These are phyloP conservation scores for Atkinsonella texensis DNA, from an alignment of 2,329 filamentous ascomycete species.

Conservation along the genomic window DNA sequence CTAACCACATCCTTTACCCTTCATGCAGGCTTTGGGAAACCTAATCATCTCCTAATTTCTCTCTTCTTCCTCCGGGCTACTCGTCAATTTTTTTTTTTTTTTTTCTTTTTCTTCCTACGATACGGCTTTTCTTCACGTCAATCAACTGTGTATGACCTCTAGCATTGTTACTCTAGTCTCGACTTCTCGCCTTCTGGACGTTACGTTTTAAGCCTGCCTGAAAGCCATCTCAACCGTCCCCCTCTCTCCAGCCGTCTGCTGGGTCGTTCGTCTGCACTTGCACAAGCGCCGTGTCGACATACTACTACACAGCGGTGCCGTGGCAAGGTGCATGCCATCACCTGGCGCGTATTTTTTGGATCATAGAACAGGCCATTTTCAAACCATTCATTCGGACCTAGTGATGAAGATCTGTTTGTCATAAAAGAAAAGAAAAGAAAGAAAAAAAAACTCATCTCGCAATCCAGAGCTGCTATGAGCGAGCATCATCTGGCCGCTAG, in stretches of 20 bases:
- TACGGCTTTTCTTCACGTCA: neutral
- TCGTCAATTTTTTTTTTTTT: neutral
- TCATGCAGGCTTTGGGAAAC: slow-evolving; percentile 1
- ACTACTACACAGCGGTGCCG: neutral
- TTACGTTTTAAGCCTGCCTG: neutral
- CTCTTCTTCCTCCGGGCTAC: neutral
- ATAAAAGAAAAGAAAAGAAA: slow-evolving; percentile 4
- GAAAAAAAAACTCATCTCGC: neutral
- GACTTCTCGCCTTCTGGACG: too few species aligned
- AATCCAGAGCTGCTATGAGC: slow-evolving; percentile 44
- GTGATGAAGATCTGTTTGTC: slow-evolving; percentile 10
- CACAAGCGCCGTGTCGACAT: neutral
- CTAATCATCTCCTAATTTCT: slow-evolving; percentile 3
- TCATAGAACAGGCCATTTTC: slow-evolving; percentile 1
- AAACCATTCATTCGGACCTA: neutral
- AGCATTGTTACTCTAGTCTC: neutral
- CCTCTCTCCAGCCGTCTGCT: neutral
- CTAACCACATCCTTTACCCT: slow-evolving; percentile 5
- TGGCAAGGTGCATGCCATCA: neutral
- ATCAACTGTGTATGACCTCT: neutral
- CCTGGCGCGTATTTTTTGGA: neutral
- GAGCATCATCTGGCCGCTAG: slow-evolving; percentile 44
- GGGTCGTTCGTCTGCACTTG: neutral
- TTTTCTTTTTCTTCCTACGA: neutral
- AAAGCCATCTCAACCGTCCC: neutral